Percentiles rank a stretch among this genome's conserved stretches.
These are phyloP conservation scores for Didymella glomerata DNA, from an alignment of 2,329 filamentous ascomycete genomes.

Conservation along the genomic window DNA sequence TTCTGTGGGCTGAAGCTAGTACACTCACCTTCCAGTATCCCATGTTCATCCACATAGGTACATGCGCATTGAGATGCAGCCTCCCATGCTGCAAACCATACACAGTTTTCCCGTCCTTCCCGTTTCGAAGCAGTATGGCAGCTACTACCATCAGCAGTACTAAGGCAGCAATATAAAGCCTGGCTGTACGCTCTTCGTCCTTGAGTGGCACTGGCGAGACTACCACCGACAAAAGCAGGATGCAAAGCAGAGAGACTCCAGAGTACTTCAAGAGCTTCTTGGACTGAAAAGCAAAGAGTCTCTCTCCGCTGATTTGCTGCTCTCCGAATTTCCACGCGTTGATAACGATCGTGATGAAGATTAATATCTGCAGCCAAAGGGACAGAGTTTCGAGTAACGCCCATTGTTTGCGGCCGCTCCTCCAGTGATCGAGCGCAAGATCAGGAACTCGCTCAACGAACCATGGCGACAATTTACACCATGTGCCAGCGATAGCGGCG, in stretches of 20 bases:
- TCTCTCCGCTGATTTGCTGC: background rate
- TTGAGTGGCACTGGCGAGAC: background rate
- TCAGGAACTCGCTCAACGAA: background rate
- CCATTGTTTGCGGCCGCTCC: background rate
- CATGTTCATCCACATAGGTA: conserved; percentile 71
- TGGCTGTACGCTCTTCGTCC: background rate
- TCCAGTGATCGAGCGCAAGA: background rate
- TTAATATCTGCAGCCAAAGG: background rate
- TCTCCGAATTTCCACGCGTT: background rate
- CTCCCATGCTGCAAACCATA: conserved; percentile 66
- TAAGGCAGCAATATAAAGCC: background rate
- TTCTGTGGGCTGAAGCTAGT: too few relatives aligned
- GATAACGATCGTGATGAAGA: background rate
- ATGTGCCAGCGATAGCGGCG: background rate
- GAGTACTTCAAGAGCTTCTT: background rate
- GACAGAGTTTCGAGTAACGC: background rate
- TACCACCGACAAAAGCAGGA: background rate
- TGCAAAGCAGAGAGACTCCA: background rate
- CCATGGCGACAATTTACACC: background rate
- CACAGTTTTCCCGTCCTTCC: conserved; percentile 17
- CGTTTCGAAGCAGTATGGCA: background rate
- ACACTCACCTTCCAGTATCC: conserved; percentile 63
- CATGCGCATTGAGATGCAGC: conserved; percentile 60
- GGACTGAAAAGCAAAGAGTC: background rate
- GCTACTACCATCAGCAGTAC: background rate